Conservation (phyloP, 352 stramenopile genomes). For the Globisporangium okanoganense region DNA sequence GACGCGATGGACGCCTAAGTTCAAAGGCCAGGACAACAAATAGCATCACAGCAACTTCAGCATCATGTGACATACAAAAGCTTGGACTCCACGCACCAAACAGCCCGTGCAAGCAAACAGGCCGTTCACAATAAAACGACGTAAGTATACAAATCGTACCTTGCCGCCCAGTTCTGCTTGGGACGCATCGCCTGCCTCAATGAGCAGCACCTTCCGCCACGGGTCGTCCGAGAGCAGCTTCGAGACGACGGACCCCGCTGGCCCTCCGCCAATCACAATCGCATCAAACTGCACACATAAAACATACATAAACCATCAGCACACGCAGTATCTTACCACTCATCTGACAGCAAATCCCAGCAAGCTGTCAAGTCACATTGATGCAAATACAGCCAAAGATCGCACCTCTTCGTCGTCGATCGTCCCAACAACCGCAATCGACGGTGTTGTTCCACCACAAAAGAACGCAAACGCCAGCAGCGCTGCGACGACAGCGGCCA, state of each 20-base stretch:
- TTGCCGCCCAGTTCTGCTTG: conserved; percentile 51
- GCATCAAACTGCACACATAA: conserved; percentile 38
- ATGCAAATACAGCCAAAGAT: not conserved
- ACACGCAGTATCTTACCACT: not conserved
- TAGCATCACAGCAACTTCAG: not conserved
- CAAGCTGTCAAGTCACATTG: not conserved
- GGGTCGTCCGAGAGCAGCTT: conserved; percentile 49
- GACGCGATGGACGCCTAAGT: conserved; percentile 34
- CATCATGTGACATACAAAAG: not conserved
- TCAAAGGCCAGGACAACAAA: not conserved
- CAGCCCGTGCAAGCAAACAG: not conserved
- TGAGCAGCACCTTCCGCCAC: conserved; percentile 57
- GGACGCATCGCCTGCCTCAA: conserved; percentile 57
- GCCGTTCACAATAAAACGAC: not conserved
- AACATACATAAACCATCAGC: not conserved
- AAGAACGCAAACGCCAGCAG: not conserved
- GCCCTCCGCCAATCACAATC: conserved; percentile 60
- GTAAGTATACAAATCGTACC: conserved; percentile 17
- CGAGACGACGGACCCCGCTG: conserved; percentile 50
- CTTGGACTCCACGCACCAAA: not conserved
- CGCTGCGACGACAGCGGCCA: not conserved
- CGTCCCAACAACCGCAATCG: not conserved
- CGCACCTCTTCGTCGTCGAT: conserved; percentile 5
- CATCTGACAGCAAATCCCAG: not conserved
- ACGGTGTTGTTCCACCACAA: not conserved